Evolutionary conservation across 2,329 filamentous ascomycete species (phyloP).

Genomic region (Colletotrichum aenigma): DNA sequence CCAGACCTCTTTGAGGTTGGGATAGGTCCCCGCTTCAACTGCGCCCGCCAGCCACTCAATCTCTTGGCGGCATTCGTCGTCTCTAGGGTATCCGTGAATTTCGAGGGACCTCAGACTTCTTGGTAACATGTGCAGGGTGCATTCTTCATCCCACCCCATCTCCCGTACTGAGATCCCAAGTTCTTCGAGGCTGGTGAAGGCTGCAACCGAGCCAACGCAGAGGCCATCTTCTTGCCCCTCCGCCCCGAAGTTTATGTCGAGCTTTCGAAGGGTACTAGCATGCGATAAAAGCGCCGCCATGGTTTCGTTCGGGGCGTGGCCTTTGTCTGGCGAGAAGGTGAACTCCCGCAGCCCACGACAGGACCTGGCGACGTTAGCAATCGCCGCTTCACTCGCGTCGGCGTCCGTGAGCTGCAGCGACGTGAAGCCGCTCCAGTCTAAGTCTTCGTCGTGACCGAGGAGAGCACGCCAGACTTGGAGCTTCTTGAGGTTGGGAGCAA

Average conservation of each 20-base stretch:
- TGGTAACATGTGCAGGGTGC: neutral
- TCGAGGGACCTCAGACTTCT: neutral
- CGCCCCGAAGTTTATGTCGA: neutral
- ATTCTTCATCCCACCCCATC: neutral
- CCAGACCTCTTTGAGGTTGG: neutral
- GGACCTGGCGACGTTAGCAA: neutral
- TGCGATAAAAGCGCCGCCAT: neutral
- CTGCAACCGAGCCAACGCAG: neutral
- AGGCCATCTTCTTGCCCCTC: neutral
- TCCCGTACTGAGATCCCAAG: fast-evolving
- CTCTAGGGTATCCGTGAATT: neutral
- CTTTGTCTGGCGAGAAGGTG: neutral
- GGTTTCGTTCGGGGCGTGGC: neutral
- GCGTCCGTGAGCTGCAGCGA: neutral
- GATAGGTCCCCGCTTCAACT: neutral
- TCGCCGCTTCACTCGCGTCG: neutral
- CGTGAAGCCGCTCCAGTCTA: neutral
- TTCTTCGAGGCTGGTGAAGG: neutral
- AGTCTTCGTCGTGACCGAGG: neutral
- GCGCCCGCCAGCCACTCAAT: neutral
- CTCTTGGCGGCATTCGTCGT: neutral
- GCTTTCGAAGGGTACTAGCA: neutral
- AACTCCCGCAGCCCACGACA: neutral
- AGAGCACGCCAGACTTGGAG: neutral
- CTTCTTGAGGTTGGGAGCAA: neutral